Percentiles rank a stretch among this genome's conserved stretches.
Evolutionary conservation across 441 rosid genomes (phyloP).

Genomic region (Kokia cookei): DNA sequence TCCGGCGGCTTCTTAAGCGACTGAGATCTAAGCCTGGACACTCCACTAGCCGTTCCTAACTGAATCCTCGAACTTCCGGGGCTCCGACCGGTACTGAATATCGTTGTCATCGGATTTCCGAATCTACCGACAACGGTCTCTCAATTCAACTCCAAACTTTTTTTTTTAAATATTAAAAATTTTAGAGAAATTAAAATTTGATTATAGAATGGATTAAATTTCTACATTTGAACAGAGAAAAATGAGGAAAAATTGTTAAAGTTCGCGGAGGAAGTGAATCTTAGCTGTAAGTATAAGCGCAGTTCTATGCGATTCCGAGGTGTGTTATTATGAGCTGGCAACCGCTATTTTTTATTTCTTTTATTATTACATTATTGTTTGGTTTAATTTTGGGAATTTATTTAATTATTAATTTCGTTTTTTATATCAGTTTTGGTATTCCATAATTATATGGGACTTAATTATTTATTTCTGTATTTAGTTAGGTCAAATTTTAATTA

Average conservation of each 20-base stretch:
- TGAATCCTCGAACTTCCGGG: constrained; percentile 60
- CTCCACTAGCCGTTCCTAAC: constrained; percentile 31
- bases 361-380: background rate
- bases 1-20: constrained; percentile 84
- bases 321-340: constrained; percentile 30
- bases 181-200: background rate
- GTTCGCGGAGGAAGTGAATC: constrained; percentile 11
- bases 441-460: no score
- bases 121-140: background rate
- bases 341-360: constrained; percentile 19
- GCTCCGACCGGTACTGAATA: constrained; percentile 62
- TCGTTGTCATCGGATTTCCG: constrained; percentile 31
- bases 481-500: no score
- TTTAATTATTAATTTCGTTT: background rate
- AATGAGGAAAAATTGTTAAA: background rate
- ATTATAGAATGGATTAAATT: background rate
- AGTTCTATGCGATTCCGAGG: constrained; percentile 8
- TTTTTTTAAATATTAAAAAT: no score
- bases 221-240: constrained; percentile 16
- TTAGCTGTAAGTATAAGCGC: constrained; percentile 29
- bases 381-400: background rate
- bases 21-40: constrained; percentile 82
- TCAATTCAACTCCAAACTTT: background rate
- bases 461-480: no score
- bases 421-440: background rate